These are phyloP conservation scores for Eremomyces bilateralis DNA, from an alignment of 495 filamentous ascomycete species.

Conservation along the genomic window DNA sequence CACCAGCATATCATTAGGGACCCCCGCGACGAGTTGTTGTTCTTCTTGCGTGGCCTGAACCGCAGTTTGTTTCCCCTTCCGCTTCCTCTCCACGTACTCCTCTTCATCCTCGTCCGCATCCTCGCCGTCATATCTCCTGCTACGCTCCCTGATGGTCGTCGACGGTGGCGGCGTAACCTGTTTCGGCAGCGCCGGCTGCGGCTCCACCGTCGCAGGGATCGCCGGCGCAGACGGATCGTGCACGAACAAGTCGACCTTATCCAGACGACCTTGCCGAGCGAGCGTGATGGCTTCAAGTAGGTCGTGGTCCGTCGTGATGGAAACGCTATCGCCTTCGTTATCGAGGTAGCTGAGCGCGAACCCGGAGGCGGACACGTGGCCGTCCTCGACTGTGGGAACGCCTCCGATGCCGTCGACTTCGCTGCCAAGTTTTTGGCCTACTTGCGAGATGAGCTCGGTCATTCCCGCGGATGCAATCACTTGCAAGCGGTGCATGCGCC, in stretches of 20 bases:
- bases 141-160: constrained; percentile 29
- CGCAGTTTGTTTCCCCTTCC: constrained; percentile 17
- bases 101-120: constrained; percentile 44
- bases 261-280: constrained; percentile 48
- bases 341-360: constrained; percentile 93
- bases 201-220: constrained; percentile 41
- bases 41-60: constrained; percentile 23
- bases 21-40: constrained; percentile 68
- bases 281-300: constrained; percentile 75
- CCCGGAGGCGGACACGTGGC: constrained; percentile 54
- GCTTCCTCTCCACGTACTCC: constrained; percentile 17
- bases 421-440: constrained; percentile 67
- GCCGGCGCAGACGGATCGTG: constrained; percentile 80
- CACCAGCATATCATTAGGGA: constrained; percentile 84
- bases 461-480: constrained; percentile 63
- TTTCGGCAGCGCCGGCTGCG: constrained; percentile 33
- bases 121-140: constrained; percentile 29
- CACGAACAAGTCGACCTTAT: constrained; percentile 95
- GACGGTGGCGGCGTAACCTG: constrained; percentile 35
- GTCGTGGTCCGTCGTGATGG: constrained; percentile 89
- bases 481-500: constrained; percentile 82
- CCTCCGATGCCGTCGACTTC: constrained; percentile 80
- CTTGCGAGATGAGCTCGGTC: constrained; percentile 53
- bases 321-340: constrained; percentile 92
- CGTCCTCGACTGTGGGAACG: constrained; percentile 47